Evolutionary conservation across 352 stramenopile genomes (phyloP).

Genomic region (Globisporangium paroecandrum): DNA sequence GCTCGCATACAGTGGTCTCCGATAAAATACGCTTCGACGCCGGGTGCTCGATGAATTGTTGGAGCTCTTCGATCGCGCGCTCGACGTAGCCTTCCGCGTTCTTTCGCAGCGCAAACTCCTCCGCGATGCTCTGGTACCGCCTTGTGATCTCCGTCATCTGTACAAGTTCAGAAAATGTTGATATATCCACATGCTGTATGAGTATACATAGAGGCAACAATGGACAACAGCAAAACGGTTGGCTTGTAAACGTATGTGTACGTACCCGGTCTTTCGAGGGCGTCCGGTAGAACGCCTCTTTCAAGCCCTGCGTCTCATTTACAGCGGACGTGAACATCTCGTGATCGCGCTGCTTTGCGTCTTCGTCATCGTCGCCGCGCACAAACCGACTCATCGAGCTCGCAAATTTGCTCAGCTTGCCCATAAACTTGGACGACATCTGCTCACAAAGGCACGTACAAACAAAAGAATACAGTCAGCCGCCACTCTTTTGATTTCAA

Average conservation of each 20-base stretch:
- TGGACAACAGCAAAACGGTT: neutral
- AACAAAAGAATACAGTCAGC: neutral
- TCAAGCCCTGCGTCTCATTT: slow-evolving; percentile 49
- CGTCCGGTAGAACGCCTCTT: slow-evolving; percentile 64
- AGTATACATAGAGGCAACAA: neutral
- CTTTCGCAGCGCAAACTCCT: slow-evolving; percentile 60
- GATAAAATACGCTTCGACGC: slow-evolving; percentile 63
- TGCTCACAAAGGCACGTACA: slow-evolving; percentile 3
- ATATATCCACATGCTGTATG: neutral
- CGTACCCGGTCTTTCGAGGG: slow-evolving; percentile 62
- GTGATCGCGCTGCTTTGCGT: slow-evolving; percentile 26
- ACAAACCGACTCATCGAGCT: slow-evolving; percentile 60
- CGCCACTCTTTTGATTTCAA: neutral
- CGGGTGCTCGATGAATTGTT: slow-evolving; percentile 73
- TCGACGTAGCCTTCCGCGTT: slow-evolving; percentile 67
- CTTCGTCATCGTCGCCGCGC: slow-evolving; percentile 61
- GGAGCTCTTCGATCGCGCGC: slow-evolving; percentile 66
- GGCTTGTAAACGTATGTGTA: neutral
- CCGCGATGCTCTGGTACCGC: slow-evolving; percentile 67
- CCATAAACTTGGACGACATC: slow-evolving; percentile 78
- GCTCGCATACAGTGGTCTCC: slow-evolving; percentile 54
- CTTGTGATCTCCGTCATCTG: slow-evolving; percentile 77
- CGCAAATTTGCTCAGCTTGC: slow-evolving; percentile 62
- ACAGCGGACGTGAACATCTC: slow-evolving; percentile 45
- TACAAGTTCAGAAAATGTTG: neutral